Evolutionary conservation across 176 grass and related monocot species (phyloP).

Genomic region (Tuctoria greenei): DNA sequence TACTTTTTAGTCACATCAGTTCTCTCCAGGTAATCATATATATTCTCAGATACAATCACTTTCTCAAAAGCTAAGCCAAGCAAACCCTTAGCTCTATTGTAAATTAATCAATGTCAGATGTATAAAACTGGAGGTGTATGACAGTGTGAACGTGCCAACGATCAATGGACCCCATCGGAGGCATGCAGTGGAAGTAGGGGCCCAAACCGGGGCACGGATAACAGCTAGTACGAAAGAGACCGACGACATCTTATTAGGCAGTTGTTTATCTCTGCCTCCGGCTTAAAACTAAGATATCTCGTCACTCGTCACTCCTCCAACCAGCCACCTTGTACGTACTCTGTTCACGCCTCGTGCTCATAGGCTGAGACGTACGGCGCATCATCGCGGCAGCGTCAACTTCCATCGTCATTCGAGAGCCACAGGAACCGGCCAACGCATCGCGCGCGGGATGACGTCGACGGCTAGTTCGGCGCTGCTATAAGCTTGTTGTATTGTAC

Average conservation of each 20-base stretch:
- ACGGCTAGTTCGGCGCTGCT: no score
- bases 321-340: not conserved
- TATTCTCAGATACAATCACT: not conserved
- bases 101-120: not conserved
- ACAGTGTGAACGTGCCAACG: not conserved
- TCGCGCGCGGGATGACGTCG: not conserved
- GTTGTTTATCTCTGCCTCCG: not conserved
- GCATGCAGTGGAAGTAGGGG: not conserved
- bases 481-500: no score
- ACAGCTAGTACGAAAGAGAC: not conserved
- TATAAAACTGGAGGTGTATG: not conserved
- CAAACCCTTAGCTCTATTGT: not conserved
- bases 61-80: not conserved
- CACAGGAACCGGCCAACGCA: slow-evolving; percentile 33
- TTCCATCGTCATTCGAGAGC: not conserved
- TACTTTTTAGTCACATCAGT: no score
- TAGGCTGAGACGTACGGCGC: not conserved
- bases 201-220: not conserved
- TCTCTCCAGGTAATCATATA: not conserved
- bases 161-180: not conserved
- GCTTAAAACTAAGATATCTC: not conserved
- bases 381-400: slow-evolving; percentile 1
- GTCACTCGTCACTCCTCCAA: not conserved
- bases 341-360: not conserved
- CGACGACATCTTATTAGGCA: not conserved